Base-by-base conservation (phyloP, 108 stramenopile species). In the Cylindrotheca closterium region DNA sequence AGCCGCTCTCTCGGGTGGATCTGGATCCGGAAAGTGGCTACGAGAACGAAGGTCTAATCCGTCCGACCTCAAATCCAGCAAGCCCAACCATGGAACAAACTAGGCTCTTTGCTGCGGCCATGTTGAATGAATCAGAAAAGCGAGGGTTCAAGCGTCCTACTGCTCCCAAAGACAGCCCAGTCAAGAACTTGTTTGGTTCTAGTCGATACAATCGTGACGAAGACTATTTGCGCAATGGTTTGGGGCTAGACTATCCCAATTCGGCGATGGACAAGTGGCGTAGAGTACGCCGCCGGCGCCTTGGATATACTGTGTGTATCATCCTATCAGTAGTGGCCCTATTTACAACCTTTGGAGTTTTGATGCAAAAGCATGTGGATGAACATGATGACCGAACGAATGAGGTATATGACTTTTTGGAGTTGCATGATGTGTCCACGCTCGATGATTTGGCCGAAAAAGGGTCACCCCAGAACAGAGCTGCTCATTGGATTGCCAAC, bases 401-500 rank as follows among this genome's bases (percentile, higher is more conserved):
- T 0, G 52, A 25, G 50, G 34, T 55, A 17, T 31, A 64, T 17
- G 32, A 59, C 5, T 70, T 58, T 47, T 46, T 73, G 34, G 25
- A 5, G 21, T 51, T 62, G 4, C 51, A 51, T 19, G 25, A 55
- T 17, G 63, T 76, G 17, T 65, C 72, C 17, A 30, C 45, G 5
- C 17, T 10, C 2, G 45, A 55, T 21, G 50, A 55, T 17, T 56
- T 81, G 47, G 29, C 49, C 1, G 61, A 61, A 5, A 26, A 48
- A 34, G 42, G 29, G 5, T 66, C 65, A 12, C 73, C 81, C 18
- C 81, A 82, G 51, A 75, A 65, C 45, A 33, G 37, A 33, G 81
- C 81, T 8, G 77, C 66, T 22, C 25, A 37, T 8, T 82, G 81
- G 81, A 55, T 82, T 31, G 81, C 81, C 25, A 30, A 67, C 7